phyloP scores from a whole-genome alignment of 2,329 filamentous ascomycete genomes.

The Ascocoryne sarcoides region DNA sequence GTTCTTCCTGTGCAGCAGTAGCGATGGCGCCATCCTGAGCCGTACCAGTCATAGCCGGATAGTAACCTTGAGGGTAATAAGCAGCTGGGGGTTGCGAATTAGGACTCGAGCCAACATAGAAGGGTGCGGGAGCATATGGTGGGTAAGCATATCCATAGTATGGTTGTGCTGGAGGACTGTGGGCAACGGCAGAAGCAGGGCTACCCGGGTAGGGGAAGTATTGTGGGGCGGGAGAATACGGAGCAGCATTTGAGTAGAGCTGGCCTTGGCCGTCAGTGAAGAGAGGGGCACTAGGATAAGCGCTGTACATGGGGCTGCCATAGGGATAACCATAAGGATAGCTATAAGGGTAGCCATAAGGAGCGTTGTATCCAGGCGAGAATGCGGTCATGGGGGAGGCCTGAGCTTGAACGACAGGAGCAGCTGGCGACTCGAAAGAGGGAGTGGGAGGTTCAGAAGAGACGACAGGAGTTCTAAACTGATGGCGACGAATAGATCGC shows the following conservation, averaged over 20 bases:
- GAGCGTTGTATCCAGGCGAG: slow-evolving; percentile 11
- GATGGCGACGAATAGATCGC: slow-evolving; percentile 7
- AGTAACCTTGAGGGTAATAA: slow-evolving; percentile 7
- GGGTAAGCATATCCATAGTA: slow-evolving; percentile 12
- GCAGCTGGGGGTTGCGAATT: neutral
- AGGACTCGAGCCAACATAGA: slow-evolving; percentile 7
- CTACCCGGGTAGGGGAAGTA: slow-evolving; percentile 13
- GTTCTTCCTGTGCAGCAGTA: slow-evolving; percentile 15
- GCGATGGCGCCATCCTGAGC: too few relatives aligned
- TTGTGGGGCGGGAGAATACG: slow-evolving; percentile 8
- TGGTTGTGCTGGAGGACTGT: slow-evolving; percentile 11
- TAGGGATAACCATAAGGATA: slow-evolving; percentile 12
- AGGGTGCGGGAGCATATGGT: slow-evolving; percentile 10
- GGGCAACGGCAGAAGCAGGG: slow-evolving; percentile 8
- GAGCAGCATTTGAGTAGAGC: slow-evolving; percentile 12
- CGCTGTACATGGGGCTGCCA: slow-evolving; percentile 5
- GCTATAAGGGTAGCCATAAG: too few relatives aligned
- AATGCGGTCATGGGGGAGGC: slow-evolving; percentile 10
- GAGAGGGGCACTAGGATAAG: slow-evolving; percentile 5
- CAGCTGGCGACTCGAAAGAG: slow-evolving; percentile 13
- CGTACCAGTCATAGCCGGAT: slow-evolving; percentile 4
- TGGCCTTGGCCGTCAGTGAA: slow-evolving; percentile 16
- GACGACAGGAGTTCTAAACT: slow-evolving; percentile 1
- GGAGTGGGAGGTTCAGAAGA: slow-evolving; percentile 3
- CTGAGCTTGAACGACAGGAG: slow-evolving; percentile 5